Base-by-base conservation (phyloP, 768 basidiomycete genomes). In the Lactifluus piperatus region DNA sequence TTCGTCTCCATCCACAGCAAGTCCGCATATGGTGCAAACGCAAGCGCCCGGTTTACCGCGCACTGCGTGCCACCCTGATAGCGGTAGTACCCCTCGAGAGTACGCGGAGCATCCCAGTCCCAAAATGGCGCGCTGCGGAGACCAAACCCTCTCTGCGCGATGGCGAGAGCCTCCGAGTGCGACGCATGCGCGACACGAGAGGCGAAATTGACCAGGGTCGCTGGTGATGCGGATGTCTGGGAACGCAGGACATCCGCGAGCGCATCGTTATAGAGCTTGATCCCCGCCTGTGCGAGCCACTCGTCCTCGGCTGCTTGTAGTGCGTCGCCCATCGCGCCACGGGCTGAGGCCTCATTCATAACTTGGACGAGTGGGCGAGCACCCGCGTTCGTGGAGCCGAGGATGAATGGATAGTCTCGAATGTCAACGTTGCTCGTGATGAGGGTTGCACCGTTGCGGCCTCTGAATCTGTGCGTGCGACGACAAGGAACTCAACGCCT, bases 31-130 rank as follows among this genome's bases (percentile, higher is more conserved):
- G 94, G 95, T 29, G 93, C 93, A 68, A 91, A 97, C 27, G 92
- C 93, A 58, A 94, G 77, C 18, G 88, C 89, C 59, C 95, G 91
- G 73, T 90, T 86, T 67, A 98, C 81, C 10, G 94, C 94, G 69
- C 93, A 94, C 69, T 91, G 85, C 5, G 94, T 98, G 8, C 95
- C 95, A 60, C 95, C 94, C 72, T 94, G 91, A 78, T 95, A 97
- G 64, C 95, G 84, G 79, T 94, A 98, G 77, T 83, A 98, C 43
- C 95, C 95, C 72, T 98, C 95, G 58, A 94, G 83, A 0, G 95
- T 97, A 58, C 97, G 78, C 37, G 95, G 92, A 47, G 86, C 77
- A 71, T 97, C 91, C 93, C 94, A 97, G 73, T 94, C 79, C 91
- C 92, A 98, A 79, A 83, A 89, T 0, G 94, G 93, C 29, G 83